Evolutionary conservation across 768 basidiomycete species (phyloP).

Genomic region (Leccinellum rugosiceps): DNA sequence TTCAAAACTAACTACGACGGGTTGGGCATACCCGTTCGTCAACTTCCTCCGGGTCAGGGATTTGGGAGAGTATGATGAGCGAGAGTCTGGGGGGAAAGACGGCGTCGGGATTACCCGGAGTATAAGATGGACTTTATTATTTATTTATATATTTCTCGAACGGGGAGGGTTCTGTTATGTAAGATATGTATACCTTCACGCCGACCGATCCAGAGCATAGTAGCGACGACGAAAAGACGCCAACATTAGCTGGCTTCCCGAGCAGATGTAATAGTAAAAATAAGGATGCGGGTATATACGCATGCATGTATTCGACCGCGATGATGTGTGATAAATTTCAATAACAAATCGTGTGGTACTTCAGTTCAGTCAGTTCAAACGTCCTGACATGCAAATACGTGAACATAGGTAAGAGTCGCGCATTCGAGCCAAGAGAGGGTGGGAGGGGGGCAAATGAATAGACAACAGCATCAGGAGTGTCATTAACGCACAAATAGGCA

Average conservation of each 20-base stretch:
- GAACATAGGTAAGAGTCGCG: background rate
- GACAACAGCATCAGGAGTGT: background rate
- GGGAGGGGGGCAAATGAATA: background rate
- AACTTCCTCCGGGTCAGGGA: slow-evolving; percentile 20
- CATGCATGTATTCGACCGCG: background rate
- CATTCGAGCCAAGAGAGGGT: background rate
- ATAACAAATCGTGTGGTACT: background rate
- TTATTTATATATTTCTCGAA: too few species aligned
- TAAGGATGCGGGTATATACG: slow-evolving; percentile 16
- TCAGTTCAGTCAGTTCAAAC: background rate
- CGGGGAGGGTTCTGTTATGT: too few species aligned
- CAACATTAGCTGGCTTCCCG: background rate
- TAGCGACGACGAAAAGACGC: background rate
- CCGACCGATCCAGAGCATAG: too few species aligned
- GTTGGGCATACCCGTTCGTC: slow-evolving; percentile 25
- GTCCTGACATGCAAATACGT: background rate
- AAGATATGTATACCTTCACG: too few species aligned
- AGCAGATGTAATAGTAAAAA: slow-evolving; percentile 1
- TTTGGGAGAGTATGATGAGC: slow-evolving; percentile 15
- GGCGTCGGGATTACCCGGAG: too few species aligned
- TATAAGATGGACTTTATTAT: too few species aligned
- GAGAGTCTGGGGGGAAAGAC: too few species aligned
- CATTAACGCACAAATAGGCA: background rate
- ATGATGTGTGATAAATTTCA: slow-evolving; percentile 9
- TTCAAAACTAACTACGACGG: slow-evolving; percentile 20